These are phyloP conservation scores for Selaginella tamariscina DNA, from an alignment of 75 land plant species.

Conservation along the genomic window DNA sequence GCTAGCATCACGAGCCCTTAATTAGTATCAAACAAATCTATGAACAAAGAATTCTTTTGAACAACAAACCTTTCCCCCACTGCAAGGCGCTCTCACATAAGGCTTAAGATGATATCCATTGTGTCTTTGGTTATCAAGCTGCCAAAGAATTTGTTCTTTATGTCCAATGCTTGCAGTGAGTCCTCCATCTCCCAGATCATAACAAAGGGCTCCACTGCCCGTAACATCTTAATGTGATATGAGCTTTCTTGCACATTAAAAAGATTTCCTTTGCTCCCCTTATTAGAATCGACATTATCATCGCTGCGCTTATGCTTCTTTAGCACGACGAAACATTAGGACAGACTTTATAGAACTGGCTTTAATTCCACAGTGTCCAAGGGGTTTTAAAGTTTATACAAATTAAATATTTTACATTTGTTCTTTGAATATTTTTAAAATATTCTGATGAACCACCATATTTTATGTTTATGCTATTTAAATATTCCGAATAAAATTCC, in stretches of 20 bases:
- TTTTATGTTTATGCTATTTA: too few species aligned
- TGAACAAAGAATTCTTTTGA: not conserved
- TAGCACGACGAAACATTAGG: too few species aligned
- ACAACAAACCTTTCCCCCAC: not conserved
- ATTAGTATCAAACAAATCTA: not conserved
- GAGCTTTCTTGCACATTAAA: not conserved
- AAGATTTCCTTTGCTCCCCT: not conserved
- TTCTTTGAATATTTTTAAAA: too few species aligned
- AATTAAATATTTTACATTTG: too few species aligned
- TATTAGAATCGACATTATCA: not conserved
- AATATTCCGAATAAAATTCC: too few species aligned
- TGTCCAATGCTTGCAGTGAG: not conserved
- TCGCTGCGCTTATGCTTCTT: not conserved
- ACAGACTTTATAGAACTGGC: too few species aligned
- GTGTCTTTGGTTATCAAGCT: not conserved
- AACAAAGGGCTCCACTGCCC: conserved; percentile 2
- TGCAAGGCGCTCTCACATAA: not conserved
- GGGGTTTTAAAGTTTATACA: too few species aligned
- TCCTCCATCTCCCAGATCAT: not conserved
- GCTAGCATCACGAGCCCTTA: not conserved
- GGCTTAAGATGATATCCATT: not conserved
- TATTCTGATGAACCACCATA: too few species aligned
- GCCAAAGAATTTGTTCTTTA: conserved; percentile 1
- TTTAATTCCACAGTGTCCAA: too few species aligned
- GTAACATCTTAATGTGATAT: not conserved